phyloP scores from a whole-genome alignment of 2,329 filamentous ascomycete species.

The Bipolaris cookei region DNA sequence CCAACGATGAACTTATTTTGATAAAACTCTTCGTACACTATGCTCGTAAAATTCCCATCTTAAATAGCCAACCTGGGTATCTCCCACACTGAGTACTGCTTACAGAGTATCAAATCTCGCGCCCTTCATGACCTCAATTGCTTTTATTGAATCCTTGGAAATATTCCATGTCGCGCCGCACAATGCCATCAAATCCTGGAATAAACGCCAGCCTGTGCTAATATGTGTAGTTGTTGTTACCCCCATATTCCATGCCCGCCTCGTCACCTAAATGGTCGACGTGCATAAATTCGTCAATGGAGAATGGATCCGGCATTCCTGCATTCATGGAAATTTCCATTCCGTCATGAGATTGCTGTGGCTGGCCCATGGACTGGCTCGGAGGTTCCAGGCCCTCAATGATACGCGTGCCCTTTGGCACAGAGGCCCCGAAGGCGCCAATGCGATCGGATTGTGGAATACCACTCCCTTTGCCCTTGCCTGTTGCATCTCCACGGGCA shows the following conservation, averaged over 20 bases:
- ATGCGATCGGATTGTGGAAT: slow-evolving; percentile 41
- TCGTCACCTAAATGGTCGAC: slow-evolving; percentile 46
- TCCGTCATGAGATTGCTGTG: slow-evolving; percentile 17
- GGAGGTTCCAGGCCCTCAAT: slow-evolving; percentile 48
- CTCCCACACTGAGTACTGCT: background rate
- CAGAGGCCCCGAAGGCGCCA: slow-evolving; percentile 52
- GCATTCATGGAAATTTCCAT: slow-evolving; percentile 23
- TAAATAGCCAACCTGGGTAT: slow-evolving; percentile 1
- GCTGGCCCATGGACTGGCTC: slow-evolving; percentile 12
- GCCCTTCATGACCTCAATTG: background rate
- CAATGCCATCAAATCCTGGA: background rate
- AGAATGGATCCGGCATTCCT: slow-evolving; percentile 19
- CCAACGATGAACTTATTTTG: background rate
- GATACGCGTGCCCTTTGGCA: slow-evolving; percentile 49
- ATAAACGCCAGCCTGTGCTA: slow-evolving; percentile 3
- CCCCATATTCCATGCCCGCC: slow-evolving; percentile 22
- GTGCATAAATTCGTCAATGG: slow-evolving; percentile 53
- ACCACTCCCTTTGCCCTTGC: slow-evolving; percentile 34
- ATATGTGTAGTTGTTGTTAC: slow-evolving; percentile 5
- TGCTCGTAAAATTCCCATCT: background rate
- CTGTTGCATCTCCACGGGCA: slow-evolving; percentile 51
- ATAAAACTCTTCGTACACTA: background rate
- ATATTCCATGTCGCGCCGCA: background rate
- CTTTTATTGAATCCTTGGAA: background rate
- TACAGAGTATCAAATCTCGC: background rate